phyloP scores from a whole-genome alignment of 2,329 filamentous ascomycete genomes.

The Clonostachys chloroleuca region DNA sequence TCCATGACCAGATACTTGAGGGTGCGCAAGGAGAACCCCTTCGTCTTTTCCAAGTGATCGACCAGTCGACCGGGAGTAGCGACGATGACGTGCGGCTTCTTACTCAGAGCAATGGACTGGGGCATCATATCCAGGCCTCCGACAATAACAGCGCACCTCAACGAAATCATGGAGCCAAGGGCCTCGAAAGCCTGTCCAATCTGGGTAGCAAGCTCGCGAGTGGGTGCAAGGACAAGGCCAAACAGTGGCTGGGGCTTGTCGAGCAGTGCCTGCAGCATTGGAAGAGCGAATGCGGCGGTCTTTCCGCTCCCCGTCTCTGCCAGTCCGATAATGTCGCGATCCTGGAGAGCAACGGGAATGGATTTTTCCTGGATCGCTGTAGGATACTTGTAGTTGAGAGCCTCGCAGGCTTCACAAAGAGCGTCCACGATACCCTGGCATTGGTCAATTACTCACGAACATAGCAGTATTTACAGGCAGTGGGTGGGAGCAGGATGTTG shows the following conservation, averaged over 20 bases:
- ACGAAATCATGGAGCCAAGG: constrained; percentile 80
- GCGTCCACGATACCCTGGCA: constrained; percentile 73
- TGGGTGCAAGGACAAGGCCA: constrained; percentile 87
- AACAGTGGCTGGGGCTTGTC: constrained; percentile 83
- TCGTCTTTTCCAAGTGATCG: constrained; percentile 94
- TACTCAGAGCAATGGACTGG: constrained; percentile 86
- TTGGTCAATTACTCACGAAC: constrained; percentile 1
- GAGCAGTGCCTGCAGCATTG: constrained; percentile 86
- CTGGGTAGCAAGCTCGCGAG: constrained; percentile 87
- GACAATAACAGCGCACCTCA: constrained; percentile 80
- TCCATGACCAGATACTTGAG: constrained; percentile 93
- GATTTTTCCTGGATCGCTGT: constrained; percentile 86
- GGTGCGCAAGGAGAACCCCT: constrained; percentile 80
- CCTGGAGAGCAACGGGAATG: constrained; percentile 75
- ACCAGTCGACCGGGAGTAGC: constrained; percentile 86
- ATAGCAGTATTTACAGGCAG: too few relatives aligned
- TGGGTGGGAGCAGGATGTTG: neutral
- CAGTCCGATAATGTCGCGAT: constrained; percentile 85
- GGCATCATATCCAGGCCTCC: constrained; percentile 95
- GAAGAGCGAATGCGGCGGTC: constrained; percentile 90
- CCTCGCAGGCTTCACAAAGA: constrained; percentile 82
- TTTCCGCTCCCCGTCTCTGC: constrained; percentile 96
- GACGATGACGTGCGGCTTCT: constrained; percentile 91
- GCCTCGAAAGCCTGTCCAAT: constrained; percentile 86
- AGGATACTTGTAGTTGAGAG: constrained; percentile 76